These are phyloP conservation scores for Rhizopus stolonifer DNA, from an alignment of 371 early-diverging fungal genomes.

Conservation along the genomic window DNA sequence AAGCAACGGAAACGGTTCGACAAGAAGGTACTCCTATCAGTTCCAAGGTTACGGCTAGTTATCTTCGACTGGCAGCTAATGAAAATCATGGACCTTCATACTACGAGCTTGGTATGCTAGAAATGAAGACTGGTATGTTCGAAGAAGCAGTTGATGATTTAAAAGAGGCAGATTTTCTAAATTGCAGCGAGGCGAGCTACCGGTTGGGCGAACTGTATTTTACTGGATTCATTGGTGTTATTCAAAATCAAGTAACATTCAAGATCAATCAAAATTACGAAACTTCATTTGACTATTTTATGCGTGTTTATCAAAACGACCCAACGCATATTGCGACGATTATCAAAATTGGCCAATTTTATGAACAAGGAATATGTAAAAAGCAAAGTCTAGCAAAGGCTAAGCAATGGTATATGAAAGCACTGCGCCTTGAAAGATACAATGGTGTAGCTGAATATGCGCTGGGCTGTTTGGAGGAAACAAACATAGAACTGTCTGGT, in stretches of 20 bases:
- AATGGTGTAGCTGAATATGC: slow-evolving; percentile 23
- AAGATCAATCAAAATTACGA: background rate
- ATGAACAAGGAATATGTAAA: slow-evolving; percentile 11
- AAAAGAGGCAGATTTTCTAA: slow-evolving; percentile 20
- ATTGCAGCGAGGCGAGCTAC: slow-evolving; percentile 16
- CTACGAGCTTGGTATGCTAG: slow-evolving; percentile 15
- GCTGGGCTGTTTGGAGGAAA: slow-evolving; percentile 22
- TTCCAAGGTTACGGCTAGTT: slow-evolving; percentile 8
- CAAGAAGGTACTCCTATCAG: background rate
- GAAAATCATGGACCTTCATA: slow-evolving; percentile 20
- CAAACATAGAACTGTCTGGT: background rate
- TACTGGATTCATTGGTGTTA: slow-evolving; percentile 12
- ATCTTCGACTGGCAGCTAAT: slow-evolving; percentile 17
- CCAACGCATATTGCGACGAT: slow-evolving; percentile 4
- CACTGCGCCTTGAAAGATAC: background rate
- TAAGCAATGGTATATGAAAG: slow-evolving; percentile 9
- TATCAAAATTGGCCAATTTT: slow-evolving; percentile 13
- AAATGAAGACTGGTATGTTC: slow-evolving; percentile 16
- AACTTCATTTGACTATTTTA: slow-evolving; percentile 4
- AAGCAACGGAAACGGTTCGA: background rate
- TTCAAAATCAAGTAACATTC: slow-evolving; percentile 5
- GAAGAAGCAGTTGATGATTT: slow-evolving; percentile 24
- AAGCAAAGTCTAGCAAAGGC: slow-evolving; percentile 4
- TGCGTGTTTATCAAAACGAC: background rate
- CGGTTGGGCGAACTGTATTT: slow-evolving; percentile 16